phyloP scores from a whole-genome alignment of 2,329 filamentous ascomycete genomes.

The Aspergillus eucalypticola region DNA sequence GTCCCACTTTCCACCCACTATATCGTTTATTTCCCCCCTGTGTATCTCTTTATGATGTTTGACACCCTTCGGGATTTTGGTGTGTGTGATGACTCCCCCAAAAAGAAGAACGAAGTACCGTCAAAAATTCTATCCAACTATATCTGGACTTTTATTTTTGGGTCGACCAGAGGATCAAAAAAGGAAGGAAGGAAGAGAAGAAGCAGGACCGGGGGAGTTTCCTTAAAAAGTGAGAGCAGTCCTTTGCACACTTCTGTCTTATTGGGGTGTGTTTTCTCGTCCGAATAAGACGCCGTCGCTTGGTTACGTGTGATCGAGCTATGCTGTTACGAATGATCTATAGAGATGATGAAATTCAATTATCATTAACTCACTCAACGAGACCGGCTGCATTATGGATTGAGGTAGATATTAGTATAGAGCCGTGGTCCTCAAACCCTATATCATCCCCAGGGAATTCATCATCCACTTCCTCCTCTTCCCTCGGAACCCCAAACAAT shows the following conservation, averaged over 20 bases:
- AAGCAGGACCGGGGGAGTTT: background rate
- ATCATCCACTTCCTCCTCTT: too few species aligned
- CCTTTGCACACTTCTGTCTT: background rate
- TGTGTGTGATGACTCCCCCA: conserved; percentile 4
- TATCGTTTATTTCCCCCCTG: conserved; percentile 12
- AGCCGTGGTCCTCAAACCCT: too few species aligned
- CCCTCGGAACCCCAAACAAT: background rate
- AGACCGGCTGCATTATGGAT: too few species aligned
- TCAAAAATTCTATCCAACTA: conserved; percentile 4
- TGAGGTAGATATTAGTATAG: too few species aligned
- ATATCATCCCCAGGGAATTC: background rate
- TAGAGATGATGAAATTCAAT: conserved; percentile 39
- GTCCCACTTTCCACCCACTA: conserved; percentile 13
- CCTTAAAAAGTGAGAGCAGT: background rate
- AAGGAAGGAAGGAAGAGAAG: background rate
- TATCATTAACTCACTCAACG: background rate
- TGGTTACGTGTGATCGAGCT: conserved; percentile 30
- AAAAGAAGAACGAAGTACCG: conserved; percentile 7
- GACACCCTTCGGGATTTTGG: conserved; percentile 12
- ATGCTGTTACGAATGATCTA: conserved; percentile 45
- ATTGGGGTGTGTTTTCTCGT: background rate
- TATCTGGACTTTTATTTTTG: conserved; percentile 3
- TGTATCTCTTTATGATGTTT: conserved; percentile 18
- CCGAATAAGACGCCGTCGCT: background rate
- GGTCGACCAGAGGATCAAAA: background rate